Evolutionary conservation across 176 grass and related monocot genomes (phyloP).

Genomic region (Hsuehochloa calcarea): DNA sequence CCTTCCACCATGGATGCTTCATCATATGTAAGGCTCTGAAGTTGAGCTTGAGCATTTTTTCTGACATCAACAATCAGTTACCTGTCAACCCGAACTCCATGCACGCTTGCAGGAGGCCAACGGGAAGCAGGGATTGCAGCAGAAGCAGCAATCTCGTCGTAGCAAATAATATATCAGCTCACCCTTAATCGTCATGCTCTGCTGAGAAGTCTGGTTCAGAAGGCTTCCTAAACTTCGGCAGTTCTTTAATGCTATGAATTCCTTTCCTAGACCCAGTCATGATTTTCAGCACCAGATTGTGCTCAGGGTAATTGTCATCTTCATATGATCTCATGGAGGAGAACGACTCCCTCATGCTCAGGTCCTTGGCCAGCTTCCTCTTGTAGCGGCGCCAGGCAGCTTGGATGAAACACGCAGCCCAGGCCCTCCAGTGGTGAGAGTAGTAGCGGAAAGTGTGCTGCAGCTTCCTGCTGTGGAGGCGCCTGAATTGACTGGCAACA

Average conservation of each 20-base stretch:
- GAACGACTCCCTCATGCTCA: constrained; percentile 75
- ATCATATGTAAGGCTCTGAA: not conserved
- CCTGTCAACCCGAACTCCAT: not conserved
- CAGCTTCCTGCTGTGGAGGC: constrained; percentile 87
- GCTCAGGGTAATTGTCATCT: constrained; percentile 30
- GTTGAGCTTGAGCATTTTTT: constrained; percentile 17
- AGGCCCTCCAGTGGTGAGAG: constrained; percentile 90
- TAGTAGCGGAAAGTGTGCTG: constrained; percentile 88
- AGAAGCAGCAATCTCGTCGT: not conserved
- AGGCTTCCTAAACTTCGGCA: constrained; percentile 83
- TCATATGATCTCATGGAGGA: constrained; percentile 48
- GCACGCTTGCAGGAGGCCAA: not conserved
- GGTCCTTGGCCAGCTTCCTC: constrained; percentile 63
- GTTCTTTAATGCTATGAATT: constrained; percentile 32
- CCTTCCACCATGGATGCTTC: too few relatives aligned
- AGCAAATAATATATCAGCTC: not conserved
- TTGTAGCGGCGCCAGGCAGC: constrained; percentile 72
- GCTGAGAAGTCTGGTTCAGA: constrained; percentile 86
- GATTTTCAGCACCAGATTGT: constrained; percentile 44
- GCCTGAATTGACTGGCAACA: constrained; percentile 91
- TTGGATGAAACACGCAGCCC: constrained; percentile 85
- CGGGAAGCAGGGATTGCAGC: not conserved
- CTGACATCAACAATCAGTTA: constrained; percentile 3
- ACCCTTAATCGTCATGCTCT: constrained; percentile 61
- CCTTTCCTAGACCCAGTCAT: constrained; percentile 53